Base-by-base conservation (phyloP, 2,329 filamentous ascomycete genomes). In the Didymella pomorum region DNA sequence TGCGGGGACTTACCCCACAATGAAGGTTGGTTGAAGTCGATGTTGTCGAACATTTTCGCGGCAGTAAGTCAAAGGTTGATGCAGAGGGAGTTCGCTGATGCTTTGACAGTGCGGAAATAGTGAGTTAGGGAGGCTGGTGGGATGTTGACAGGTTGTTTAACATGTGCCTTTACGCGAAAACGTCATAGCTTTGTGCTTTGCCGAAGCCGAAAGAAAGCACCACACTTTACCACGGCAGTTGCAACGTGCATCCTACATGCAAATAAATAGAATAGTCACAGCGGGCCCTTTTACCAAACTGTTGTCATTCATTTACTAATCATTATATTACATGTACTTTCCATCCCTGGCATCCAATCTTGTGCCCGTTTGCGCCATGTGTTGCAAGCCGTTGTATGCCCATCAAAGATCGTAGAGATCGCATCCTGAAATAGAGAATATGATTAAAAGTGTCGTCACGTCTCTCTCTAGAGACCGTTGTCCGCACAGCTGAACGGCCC, bases 401-500 rank as follows among this genome's bases (percentile, higher is more conserved):
- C 46, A 33, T 33, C 33, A 41, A 47, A 46, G n/a, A 46, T 42
- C 33, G 25, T 42, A 42, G n/a, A 16, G 14, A 26, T 12, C 9
- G 21, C 20, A 16, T 33, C 47, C 41, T 16, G 25, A 35, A 29
- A 48, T 12, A 21, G 21, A 11, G 5, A 33, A 21, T 12, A 20
- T 9, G 16, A 14, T 48, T 3, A 2, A 21, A 28, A 2, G 6
- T 12, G 9, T 16, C 26, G 7, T 10, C 16, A 14, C 37, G 23
- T 9, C 8, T 2, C 16, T 12, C 21, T 47, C 52, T 67, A 89
- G 52, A 90, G 77, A 0, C 86, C 89, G 65, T 92, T 92, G 63
- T 79, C 85, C 14, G 82, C 83, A 72, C 93, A 96, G 1, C 87
- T 87, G 72, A 96, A 97, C 0, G 91, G 86, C 1, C 87, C 86